These are phyloP conservation scores for Aegilops umbellulata DNA, from an alignment of 176 grass and related monocot genomes.

Conservation along the genomic window DNA sequence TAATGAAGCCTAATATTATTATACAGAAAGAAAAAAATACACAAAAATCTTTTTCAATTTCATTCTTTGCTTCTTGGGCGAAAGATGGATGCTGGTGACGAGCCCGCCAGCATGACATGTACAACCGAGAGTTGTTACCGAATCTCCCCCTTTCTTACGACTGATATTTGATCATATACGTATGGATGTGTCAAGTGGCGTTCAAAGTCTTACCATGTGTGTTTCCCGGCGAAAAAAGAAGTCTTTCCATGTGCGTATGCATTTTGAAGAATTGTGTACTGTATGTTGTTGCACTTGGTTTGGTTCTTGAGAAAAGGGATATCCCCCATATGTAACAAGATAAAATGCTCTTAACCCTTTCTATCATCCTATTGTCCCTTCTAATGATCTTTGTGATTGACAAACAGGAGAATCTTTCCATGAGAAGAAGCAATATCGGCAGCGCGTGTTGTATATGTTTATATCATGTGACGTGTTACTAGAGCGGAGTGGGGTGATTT, in stretches of 20 bases:
- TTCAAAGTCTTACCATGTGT: background rate
- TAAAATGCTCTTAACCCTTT: background rate
- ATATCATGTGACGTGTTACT: background rate
- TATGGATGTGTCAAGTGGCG: background rate
- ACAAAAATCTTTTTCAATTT: background rate
- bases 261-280: background rate
- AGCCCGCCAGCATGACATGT: conserved; percentile 22
- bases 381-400: background rate
- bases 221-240: too few species aligned
- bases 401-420: background rate
- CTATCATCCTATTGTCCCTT: background rate
- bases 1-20: background rate
- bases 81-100: conserved; percentile 11
- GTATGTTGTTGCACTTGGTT: background rate
- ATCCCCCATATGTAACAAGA: background rate
- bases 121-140: conserved; percentile 14
- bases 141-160: background rate
- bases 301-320: background rate
- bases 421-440: background rate
- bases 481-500: background rate
- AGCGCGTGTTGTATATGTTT: background rate
- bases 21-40: background rate
- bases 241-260: background rate
- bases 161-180: background rate
- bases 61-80: background rate